phyloP scores from a whole-genome alignment of 106 monocot species.

The Dendrobium officinale region DNA sequence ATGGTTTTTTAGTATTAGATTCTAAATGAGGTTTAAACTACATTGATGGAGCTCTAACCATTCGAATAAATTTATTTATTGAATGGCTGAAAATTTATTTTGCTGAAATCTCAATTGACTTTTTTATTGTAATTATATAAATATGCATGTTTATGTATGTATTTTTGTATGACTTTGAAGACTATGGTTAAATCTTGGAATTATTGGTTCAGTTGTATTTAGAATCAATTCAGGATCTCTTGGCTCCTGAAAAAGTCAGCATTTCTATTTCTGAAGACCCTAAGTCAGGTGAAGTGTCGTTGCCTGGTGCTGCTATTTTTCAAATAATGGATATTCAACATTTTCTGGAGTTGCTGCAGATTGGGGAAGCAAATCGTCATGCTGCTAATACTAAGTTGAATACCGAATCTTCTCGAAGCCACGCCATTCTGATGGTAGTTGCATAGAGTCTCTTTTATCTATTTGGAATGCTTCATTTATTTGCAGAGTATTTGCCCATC shows the following conservation, averaged over 20 bases:
- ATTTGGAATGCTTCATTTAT: background rate
- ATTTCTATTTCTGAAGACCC: conserved; percentile 63
- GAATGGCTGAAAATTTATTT: background rate
- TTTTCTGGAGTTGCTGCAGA: conserved; percentile 52
- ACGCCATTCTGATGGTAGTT: conserved; percentile 61
- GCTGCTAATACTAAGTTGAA: conserved; percentile 76
- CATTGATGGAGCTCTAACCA: too few species aligned
- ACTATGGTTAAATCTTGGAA: conserved; percentile 9
- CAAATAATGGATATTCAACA: conserved; percentile 46
- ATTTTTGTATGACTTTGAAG: background rate
- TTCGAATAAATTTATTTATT: too few species aligned
- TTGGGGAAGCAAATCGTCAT: conserved; percentile 66
- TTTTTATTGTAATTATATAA: background rate
- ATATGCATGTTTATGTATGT: background rate
- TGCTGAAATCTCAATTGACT: background rate
- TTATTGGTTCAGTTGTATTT: conserved; percentile 52
- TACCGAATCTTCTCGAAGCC: conserved; percentile 82
- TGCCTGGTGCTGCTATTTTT: conserved; percentile 50
- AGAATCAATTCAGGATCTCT: conserved; percentile 69
- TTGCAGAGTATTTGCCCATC: background rate
- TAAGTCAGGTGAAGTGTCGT: conserved; percentile 56
- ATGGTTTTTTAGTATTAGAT: too few species aligned
- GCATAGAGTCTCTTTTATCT: background rate
- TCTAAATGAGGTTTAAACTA: too few species aligned
- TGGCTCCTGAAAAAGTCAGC: conserved; percentile 54